These are phyloP conservation scores for Syzygium jambos DNA, from an alignment of 345 rosid genomes.

Conservation along the genomic window DNA sequence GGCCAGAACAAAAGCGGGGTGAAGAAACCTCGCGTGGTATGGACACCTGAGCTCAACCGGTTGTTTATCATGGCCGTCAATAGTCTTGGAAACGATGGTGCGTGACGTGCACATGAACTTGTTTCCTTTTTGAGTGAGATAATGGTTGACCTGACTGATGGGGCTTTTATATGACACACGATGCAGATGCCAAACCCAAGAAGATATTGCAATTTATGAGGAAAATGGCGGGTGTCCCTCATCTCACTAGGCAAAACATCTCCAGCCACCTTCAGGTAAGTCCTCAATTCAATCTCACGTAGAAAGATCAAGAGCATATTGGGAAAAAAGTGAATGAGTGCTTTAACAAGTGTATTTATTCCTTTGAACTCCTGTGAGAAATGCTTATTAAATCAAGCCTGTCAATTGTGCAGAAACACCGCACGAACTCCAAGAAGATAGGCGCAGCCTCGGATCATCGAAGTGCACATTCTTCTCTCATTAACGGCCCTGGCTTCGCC, in stretches of 20 bases:
- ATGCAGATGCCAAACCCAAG: not conserved
- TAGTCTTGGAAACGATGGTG: not conserved
- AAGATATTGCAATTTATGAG: not conserved
- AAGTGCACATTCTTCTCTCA: not conserved
- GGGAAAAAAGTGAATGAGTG: not conserved
- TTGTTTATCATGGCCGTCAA: not conserved
- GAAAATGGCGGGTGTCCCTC: not conserved
- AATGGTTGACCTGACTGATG: not conserved
- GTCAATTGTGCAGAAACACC: not conserved
- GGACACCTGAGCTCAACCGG: not conserved
- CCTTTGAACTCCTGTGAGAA: not conserved
- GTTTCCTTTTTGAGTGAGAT: not conserved
- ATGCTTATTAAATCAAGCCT: not conserved
- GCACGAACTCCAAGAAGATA: not conserved
- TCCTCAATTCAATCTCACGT: not conserved
- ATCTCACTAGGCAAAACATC: not conserved
- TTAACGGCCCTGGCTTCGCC: not conserved
- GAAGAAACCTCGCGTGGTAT: not conserved
- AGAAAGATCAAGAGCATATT: not conserved
- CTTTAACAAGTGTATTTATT: not conserved
- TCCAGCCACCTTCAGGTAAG: constrained; percentile 1
- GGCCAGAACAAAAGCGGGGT: not conserved
- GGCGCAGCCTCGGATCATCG: not conserved
- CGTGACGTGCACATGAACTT: not conserved
- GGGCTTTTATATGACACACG: not conserved